A percentile compares a stretch with the other conserved stretches of the same genome.
Conservation (phyloP, 768 basidiomycete species). For the Lactifluus pinguis region DNA sequence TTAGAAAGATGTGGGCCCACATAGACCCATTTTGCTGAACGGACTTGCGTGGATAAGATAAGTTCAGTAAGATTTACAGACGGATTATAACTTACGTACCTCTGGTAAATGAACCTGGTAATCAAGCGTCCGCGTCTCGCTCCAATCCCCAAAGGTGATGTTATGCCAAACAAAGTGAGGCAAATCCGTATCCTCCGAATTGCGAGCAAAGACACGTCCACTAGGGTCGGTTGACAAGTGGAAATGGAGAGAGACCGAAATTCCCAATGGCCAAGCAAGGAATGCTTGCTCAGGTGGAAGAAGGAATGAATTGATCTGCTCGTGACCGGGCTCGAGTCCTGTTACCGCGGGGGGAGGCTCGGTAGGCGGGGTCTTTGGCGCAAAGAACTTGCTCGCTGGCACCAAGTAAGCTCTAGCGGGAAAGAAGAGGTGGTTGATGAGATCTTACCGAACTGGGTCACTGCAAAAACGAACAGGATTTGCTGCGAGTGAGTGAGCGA, state of each 20-base stretch:
- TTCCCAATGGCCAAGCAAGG: slow-evolving; percentile 53
- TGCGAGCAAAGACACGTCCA: slow-evolving; percentile 49
- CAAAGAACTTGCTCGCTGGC: slow-evolving; percentile 39
- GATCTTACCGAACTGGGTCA: slow-evolving; percentile 54
- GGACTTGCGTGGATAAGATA: slow-evolving; percentile 33
- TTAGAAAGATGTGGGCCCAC: slow-evolving; percentile 77
- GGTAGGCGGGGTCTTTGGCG: slow-evolving; percentile 28
- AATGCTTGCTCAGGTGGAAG: slow-evolving; percentile 45
- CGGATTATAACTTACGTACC: slow-evolving; percentile 32
- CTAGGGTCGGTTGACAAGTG: slow-evolving; percentile 59
- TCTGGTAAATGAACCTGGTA: slow-evolving; percentile 56
- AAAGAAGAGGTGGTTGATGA: background rate
- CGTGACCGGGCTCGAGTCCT: slow-evolving; percentile 11
- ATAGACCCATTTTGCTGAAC: slow-evolving; percentile 73
- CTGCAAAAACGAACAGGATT: slow-evolving; percentile 55
- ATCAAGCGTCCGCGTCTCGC: slow-evolving; percentile 46
- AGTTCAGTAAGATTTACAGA: background rate
- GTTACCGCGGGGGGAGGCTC: slow-evolving; percentile 25
- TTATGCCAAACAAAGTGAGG: slow-evolving; percentile 72
- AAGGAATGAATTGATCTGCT: slow-evolving; percentile 36
- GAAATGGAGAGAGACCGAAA: slow-evolving; percentile 61
- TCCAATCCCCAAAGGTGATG: slow-evolving; percentile 71
- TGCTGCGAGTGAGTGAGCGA: slow-evolving; percentile 36
- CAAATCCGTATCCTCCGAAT: slow-evolving; percentile 40
- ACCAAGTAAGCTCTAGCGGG: background rate